phyloP scores from a whole-genome alignment of 2,329 filamentous ascomycete species.

The Aureobasidium sp. region DNA sequence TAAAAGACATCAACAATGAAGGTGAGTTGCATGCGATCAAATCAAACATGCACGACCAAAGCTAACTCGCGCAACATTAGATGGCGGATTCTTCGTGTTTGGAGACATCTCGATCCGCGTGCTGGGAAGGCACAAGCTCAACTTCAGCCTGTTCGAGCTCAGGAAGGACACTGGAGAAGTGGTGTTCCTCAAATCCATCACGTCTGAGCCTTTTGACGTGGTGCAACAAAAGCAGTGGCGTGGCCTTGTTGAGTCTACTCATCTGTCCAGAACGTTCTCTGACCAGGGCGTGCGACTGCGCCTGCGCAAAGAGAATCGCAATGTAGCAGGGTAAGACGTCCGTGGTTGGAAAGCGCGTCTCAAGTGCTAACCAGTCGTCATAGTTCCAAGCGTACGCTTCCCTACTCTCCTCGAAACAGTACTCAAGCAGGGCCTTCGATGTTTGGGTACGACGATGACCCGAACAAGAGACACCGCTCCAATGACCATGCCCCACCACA shows the following conservation, averaged over 20 bases:
- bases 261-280: conserved; percentile 72
- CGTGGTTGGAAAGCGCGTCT: too few relatives aligned
- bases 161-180: conserved; percentile 42
- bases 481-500: not conserved
- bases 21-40: conserved; percentile 30
- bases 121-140: conserved; percentile 64
- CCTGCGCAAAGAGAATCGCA: conserved; percentile 72
- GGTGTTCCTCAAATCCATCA: conserved; percentile 46
- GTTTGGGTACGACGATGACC: conserved; percentile 3
- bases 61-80: conserved; percentile 30
- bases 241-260: conserved; percentile 74
- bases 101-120: conserved; percentile 74
- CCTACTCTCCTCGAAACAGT: not conserved
- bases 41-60: not conserved
- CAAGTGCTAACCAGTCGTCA: not conserved
- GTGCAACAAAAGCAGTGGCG: conserved; percentile 61
- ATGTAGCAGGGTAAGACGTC: conserved; percentile 21
- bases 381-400: conserved; percentile 8
- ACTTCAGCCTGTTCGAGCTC: conserved; percentile 73
- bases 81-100: conserved; percentile 87
- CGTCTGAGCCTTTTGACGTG: conserved; percentile 60
- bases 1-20: conserved; percentile 69
- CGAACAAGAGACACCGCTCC: conserved; percentile 6
- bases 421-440: conserved; percentile 10
- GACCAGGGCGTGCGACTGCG: conserved; percentile 81